These are phyloP conservation scores for Diaporthe ilicicola DNA, from an alignment of 2,329 filamentous ascomycete genomes.

Conservation along the genomic window DNA sequence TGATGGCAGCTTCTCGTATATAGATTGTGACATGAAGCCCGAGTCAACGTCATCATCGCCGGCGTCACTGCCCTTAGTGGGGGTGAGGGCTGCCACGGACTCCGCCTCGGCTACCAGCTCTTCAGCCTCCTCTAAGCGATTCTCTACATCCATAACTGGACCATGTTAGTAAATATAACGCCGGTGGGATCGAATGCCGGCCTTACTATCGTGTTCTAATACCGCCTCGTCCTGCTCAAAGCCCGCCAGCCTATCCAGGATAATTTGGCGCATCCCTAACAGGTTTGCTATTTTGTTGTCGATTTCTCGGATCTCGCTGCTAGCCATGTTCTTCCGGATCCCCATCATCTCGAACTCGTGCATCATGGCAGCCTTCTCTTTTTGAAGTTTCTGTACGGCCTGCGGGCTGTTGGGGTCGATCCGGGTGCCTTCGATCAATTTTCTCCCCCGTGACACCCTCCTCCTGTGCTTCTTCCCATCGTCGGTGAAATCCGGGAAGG, in stretches of 20 bases:
- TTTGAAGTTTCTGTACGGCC: constrained; percentile 76
- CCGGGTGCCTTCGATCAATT: constrained; percentile 74
- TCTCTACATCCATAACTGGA: constrained; percentile 70
- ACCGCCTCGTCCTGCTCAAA: constrained; percentile 91
- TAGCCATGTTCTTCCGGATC: constrained; percentile 96
- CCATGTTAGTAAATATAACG: constrained; percentile 41
- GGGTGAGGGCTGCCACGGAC: constrained; percentile 60
- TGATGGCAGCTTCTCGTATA: constrained; percentile 89
- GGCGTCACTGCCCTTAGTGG: constrained; percentile 51
- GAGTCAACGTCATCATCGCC: constrained; percentile 61
- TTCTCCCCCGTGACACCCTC: constrained; percentile 77
- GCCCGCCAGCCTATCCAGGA: constrained; percentile 84
- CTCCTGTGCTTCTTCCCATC: constrained; percentile 76
- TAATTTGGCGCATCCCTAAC: constrained; percentile 89
- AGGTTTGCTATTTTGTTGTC: constrained; percentile 97
- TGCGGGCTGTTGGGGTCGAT: constrained; percentile 66
- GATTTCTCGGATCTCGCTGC: constrained; percentile 93
- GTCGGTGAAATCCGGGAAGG: constrained; percentile 76
- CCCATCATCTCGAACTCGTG: constrained; percentile 91
- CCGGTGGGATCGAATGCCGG: neutral
- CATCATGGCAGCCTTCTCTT: constrained; percentile 80
- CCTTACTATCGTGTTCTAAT: constrained; percentile 86
- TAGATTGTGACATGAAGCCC: constrained; percentile 95
- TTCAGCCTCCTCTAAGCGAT: constrained; percentile 69
- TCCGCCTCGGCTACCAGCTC: constrained; percentile 66